Evolutionary conservation across 2,329 filamentous ascomycete species (phyloP), one percentile per base, ranked within the genome.

Genomic region (Aspergillus fumigatus): DNA sequence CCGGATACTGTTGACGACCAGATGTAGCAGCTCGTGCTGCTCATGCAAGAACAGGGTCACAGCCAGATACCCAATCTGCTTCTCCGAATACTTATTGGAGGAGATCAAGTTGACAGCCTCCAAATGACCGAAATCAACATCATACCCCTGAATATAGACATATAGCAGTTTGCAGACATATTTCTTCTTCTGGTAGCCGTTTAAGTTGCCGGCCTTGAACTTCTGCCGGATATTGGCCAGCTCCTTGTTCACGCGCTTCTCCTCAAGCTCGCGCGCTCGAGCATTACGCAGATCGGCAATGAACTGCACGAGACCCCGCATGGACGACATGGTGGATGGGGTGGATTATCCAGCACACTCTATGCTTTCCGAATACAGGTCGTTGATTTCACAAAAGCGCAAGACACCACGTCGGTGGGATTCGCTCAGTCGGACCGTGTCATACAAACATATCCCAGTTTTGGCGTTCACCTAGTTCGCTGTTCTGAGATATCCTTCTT

Each of bases 141-240:
- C 93, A 89, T 94, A 99, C 50, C 94, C 94, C 63, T 99, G 84
- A 59, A 99, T 99, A 76, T 99, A 99, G 69, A 99, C 97, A 75
- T 99, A 99, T 60, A 99, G 82, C 65, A 99, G 85, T 86, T 99
- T 99, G 90, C 94, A 99, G 65, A 99, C 94, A 73, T 99, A 99
- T 89, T 99, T 99, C 84, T 99, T 99, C 82, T 95, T 97, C 81
- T 97, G 92, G 73, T 99, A 99, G 64, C 94, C 95, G 72, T 88
- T 96, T 57, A 99, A 80, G 71, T 84, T 94, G 62, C 92, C 92
- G 74, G 94, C 90, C 83, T 96, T 96, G 81, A 97, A 99, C 78
- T 97, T 97, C 79, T 97, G 91, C 70, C 91, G 87, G 74, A 99
- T 99, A 72, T 99, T 99, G 72, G 94, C 94, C 74, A 99, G 79